Base-by-base conservation (phyloP, 2,329 filamentous ascomycete species). In the Alternaria angustiovoidea region DNA sequence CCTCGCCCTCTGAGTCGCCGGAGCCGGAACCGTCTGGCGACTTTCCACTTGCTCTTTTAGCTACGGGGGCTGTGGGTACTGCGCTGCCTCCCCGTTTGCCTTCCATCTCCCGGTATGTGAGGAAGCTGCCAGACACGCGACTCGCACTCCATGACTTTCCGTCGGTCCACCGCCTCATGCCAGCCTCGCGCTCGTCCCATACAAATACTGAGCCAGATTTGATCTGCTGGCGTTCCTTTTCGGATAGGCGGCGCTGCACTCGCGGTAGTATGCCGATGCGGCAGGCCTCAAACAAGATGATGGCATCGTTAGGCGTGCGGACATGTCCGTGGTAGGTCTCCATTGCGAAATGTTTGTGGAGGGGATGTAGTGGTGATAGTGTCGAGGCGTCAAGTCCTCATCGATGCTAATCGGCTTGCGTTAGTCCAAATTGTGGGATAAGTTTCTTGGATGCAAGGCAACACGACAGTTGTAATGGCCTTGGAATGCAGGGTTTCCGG, bases 81-180 rank as follows among this genome's bases (percentile, higher is more conserved):
- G 75, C 94, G 65, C 83, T 88, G 61, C 92, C 92, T 54, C 94
- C 94, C 64, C 95, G 87, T 84, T 98, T 98, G 79, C 95, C 95
- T 80, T 99, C 95, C 95, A 99, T 99, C 77, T 99, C 95, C 39
- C 95, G 87, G 76, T 99, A 99, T 7, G 95, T 98, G 61, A 99
- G 81, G 78, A 99, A 99, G 82, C 95, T 98, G 52, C 95, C 95
- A 0, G 94, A 98, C 0, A 99, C 95, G 64, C 95, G 88, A 81
- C 94, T 98, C 34, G 95, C 95, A 75, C 94, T 98, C 95, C 95
- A 99, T 36, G 94, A 98, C 79, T 99, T 99, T 57, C 95, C 95
- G 72, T 99, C 95, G 0, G 95, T 99, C 95, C 95, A 99, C 79
- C 95, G 86, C 74, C 95, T 87, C 95, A 99, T 99, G 68, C 95